A percentile compares a stretch with the other conserved stretches of the same genome.
phyloP scores from a whole-genome alignment of 2,329 filamentous ascomycete genomes.

The Colletotrichum neosansevieriae region DNA sequence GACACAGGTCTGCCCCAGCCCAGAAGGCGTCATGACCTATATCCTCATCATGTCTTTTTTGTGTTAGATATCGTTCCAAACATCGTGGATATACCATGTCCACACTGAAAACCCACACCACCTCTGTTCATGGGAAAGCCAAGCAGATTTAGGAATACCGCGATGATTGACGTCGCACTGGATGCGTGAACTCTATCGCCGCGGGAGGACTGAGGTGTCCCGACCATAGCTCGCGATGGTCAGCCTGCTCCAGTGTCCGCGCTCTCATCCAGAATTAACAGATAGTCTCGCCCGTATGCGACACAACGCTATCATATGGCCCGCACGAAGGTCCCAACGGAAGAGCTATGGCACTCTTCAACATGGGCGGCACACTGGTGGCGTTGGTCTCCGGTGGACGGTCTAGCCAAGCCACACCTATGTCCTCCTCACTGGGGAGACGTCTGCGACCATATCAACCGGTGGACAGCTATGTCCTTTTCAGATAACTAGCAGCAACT shows the following conservation, averaged over 20 bases:
- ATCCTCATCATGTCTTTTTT: background rate
- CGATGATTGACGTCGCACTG: background rate
- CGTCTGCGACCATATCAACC: background rate
- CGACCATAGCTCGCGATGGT: rapidly evolving
- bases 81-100: background rate
- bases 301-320: background rate
- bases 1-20: background rate
- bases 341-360: background rate
- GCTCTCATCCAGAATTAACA: background rate
- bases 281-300: background rate
- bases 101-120: background rate
- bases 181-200: background rate
- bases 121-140: rapidly evolving
- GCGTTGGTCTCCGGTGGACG: background rate
- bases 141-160: background rate
- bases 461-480: background rate
- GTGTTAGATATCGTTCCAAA: background rate
- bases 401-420: background rate
- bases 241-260: background rate
- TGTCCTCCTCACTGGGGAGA: background rate
- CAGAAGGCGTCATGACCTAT: background rate
- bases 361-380: background rate
- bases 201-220: background rate
- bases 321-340: background rate
- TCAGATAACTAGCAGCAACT: background rate